A percentile compares a stretch with the other conserved stretches of the same genome.
Conservation (phyloP, 2,329 filamentous ascomycete species). For the Penicillium hordei region DNA sequence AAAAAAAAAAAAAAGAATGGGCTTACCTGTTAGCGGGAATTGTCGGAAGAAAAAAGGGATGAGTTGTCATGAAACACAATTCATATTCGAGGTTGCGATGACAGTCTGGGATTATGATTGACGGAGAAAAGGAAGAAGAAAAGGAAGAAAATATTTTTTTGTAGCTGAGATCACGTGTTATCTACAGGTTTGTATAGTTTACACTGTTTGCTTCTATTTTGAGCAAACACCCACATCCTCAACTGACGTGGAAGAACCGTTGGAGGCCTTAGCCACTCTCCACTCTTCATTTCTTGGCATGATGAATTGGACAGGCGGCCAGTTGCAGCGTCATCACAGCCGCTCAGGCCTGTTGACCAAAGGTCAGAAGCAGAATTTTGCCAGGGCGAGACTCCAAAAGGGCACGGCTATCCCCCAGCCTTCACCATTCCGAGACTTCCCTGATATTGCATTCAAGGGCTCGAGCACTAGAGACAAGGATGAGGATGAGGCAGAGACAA, state of each 20-base stretch:
- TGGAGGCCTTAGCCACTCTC: background rate
- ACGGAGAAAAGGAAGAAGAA: slow-evolving; percentile 7
- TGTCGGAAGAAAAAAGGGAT: slow-evolving; percentile 1
- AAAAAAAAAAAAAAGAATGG: background rate
- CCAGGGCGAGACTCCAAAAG: slow-evolving; percentile 28
- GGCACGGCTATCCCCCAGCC: slow-evolving; percentile 16
- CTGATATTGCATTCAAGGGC: slow-evolving; percentile 2
- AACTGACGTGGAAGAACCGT: background rate
- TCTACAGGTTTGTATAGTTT: slow-evolving; percentile 7
- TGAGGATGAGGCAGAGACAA: background rate
- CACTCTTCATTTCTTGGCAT: slow-evolving; percentile 2
- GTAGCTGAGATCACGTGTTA: slow-evolving; percentile 12
- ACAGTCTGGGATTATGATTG: slow-evolving; percentile 3
- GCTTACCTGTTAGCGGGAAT: slow-evolving; percentile 23
- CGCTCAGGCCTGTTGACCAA: slow-evolving; percentile 28
- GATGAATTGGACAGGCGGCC: slow-evolving; percentile 50
- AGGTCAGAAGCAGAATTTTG: slow-evolving; percentile 37
- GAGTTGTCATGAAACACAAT: slow-evolving; percentile 9
- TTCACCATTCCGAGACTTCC: slow-evolving; percentile 13
- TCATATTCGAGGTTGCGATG: background rate
- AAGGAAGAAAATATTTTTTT: slow-evolving; percentile 10
- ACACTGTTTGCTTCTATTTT: background rate
- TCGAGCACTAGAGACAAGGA: slow-evolving; percentile 1
- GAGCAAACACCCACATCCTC: background rate
- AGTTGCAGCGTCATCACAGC: slow-evolving; percentile 42